Percentiles rank a stretch among this genome's conserved stretches.
phyloP scores from a whole-genome alignment of 768 basidiomycete genomes.

The Xerocomus spinulosus region DNA sequence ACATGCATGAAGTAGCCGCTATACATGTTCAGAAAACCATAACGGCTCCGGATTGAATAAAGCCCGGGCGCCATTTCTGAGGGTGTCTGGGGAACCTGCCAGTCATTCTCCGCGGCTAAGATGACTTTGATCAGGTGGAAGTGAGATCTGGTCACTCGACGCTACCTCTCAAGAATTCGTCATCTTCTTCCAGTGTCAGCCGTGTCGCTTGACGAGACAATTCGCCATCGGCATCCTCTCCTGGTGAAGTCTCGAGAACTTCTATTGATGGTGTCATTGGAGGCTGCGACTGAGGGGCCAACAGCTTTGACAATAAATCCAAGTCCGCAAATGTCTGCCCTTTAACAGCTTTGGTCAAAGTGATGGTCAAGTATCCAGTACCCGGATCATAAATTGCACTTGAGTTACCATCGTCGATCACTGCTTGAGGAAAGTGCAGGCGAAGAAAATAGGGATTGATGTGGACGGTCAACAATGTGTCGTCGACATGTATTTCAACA shows the following conservation, averaged over 20 bases:
- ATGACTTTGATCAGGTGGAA: slow-evolving; percentile 2
- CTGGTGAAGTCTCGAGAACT: slow-evolving; percentile 38
- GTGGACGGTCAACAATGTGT: slow-evolving; percentile 64
- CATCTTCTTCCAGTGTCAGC: slow-evolving; percentile 46
- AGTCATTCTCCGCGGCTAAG: slow-evolving; percentile 72
- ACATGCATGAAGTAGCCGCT: slow-evolving; percentile 73
- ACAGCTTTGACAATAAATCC: slow-evolving; percentile 71
- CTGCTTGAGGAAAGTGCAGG: slow-evolving; percentile 63
- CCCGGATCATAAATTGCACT: slow-evolving; percentile 72
- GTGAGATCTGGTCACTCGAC: neutral
- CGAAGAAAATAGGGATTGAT: slow-evolving; percentile 84
- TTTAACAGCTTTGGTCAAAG: slow-evolving; percentile 60
- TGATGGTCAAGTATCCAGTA: slow-evolving; percentile 73
- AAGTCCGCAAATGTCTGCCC: slow-evolving; percentile 73
- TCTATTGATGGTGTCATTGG: slow-evolving; percentile 48
- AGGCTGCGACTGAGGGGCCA: slow-evolving; percentile 55
- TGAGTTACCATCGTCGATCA: slow-evolving; percentile 61
- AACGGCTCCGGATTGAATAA: slow-evolving; percentile 43
- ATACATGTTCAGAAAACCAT: slow-evolving; percentile 75
- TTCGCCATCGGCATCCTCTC: slow-evolving; percentile 34
- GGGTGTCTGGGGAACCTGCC: slow-evolving; percentile 67
- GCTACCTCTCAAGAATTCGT: slow-evolving; percentile 58
- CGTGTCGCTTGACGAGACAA: slow-evolving; percentile 40
- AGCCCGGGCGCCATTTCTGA: slow-evolving; percentile 39
- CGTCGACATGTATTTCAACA: slow-evolving; percentile 73